Evolutionary conservation across 768 basidiomycete species (phyloP).

Genomic region (Mycena polygramma): DNA sequence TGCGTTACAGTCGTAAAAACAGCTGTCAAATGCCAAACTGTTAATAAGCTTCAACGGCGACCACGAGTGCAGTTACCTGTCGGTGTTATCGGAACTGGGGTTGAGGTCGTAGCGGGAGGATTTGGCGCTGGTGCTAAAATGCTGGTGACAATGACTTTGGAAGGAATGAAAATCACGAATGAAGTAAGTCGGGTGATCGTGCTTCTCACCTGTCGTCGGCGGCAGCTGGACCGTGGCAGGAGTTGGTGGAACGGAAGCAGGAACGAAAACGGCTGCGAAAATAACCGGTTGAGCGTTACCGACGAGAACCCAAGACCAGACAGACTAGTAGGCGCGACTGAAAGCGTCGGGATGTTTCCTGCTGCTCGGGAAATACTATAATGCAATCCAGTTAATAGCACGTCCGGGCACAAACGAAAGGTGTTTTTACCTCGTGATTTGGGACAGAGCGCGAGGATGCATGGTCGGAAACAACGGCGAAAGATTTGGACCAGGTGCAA

Average conservation of each 20-base stretch:
- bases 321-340: constrained; percentile 26
- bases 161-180: constrained; percentile 22
- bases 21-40: constrained; percentile 30
- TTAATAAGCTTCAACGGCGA: constrained; percentile 12
- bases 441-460: constrained; percentile 28
- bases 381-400: constrained; percentile 6
- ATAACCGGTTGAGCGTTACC: background rate
- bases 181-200: constrained; percentile 9
- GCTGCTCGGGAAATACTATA: constrained; percentile 17
- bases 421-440: constrained; percentile 21
- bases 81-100: constrained; percentile 4
- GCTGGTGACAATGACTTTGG: constrained; percentile 30
- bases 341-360: constrained; percentile 17
- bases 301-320: constrained; percentile 1
- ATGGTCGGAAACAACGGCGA: constrained; percentile 20
- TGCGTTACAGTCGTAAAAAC: constrained; percentile 32
- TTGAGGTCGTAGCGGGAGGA: constrained; percentile 6
- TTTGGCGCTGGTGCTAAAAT: constrained; percentile 20
- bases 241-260: constrained; percentile 28
- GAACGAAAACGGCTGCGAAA: constrained; percentile 20
- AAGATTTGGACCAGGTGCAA: constrained; percentile 21
- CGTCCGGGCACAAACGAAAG: background rate
- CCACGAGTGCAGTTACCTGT: constrained; percentile 17
- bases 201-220: constrained; percentile 28
- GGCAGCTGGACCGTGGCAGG: constrained; percentile 17